Evolutionary conservation across 352 stramenopile species (phyloP), one percentile per base, ranked within the genome.

Genomic region (Pythium biforme): DNA sequence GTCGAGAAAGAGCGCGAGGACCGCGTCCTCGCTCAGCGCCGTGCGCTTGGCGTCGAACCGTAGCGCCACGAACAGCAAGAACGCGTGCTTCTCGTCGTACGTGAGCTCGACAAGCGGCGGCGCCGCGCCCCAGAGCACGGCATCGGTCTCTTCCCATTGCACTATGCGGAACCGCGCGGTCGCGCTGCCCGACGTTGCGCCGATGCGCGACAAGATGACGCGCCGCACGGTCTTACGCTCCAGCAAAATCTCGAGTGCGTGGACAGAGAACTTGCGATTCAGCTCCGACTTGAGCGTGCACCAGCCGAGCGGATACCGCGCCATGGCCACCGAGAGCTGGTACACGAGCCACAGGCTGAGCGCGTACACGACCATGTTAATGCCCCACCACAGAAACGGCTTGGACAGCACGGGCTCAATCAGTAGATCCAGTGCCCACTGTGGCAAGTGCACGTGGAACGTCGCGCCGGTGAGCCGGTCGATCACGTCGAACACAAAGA

Each of bases 401-500:
- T 69, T 56, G 7, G 77, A 69, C 15, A 94, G 57, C 22, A 90
- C 34, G 0, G 77, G 78, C 11, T 76, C 37, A 1, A 90, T 63
- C 25, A 92, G 39, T 8, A 37, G 66, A 26, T 62, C 63, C 1
- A 72, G 64, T 1, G 84, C 73, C 91, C 89, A 98, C 4, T 62
- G 56, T 5, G 91, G 76, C 56, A 98, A 81, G 31, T 96, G 77
- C 25, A 97, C 83, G 59, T 96, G 90, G 90, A 95, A 99, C 10
- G 79, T 79, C 48, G 89, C 82, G 33, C 94, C 96, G 1, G 92
- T 97, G 40, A 99, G 71, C 26, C 96, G 86, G 71, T 99, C 96
- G 33, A 99, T 81, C 26, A 98, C 77, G 55, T 98, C 92, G 70
- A 98, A 99, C 8, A 95, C 72, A 51, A 99, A 89, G 20, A 96